Percentiles rank a stretch among this genome's conserved stretches.
phyloP scores from a whole-genome alignment of 768 basidiomycete species.

The Glaciozyma antarctica region DNA sequence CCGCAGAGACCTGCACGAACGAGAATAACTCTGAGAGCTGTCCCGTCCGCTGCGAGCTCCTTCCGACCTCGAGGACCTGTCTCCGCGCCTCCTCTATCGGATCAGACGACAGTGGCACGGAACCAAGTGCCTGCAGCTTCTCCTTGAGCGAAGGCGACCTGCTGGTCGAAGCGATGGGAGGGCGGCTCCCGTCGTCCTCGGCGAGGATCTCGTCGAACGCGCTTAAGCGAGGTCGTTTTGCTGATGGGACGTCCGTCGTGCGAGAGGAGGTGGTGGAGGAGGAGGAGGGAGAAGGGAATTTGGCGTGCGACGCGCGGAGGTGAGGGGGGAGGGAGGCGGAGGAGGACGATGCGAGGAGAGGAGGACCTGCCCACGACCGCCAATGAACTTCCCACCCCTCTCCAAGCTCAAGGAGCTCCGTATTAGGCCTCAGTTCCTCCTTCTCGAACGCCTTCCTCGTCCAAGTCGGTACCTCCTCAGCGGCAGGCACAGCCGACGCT shows the following conservation, averaged over 20 bases:
- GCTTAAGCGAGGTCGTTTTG: not conserved
- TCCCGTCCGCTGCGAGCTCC: not conserved
- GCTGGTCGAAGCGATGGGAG: not conserved
- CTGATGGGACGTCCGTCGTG: not conserved
- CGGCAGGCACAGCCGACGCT: not conserved
- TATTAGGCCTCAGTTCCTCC: not conserved
- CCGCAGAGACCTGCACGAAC: not conserved
- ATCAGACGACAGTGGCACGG: not conserved
- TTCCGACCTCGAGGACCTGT: slow-evolving; percentile 1
- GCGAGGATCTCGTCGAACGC: slow-evolving; percentile 21
- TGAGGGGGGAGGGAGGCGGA: not conserved
- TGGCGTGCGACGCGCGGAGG: not conserved
- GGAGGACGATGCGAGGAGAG: not conserved
- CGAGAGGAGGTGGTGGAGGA: not conserved
- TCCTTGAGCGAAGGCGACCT: slow-evolving; percentile 8
- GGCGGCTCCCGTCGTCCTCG: not conserved
- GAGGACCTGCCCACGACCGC: slow-evolving; percentile 18
- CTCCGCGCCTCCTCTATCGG: slow-evolving; percentile 5
- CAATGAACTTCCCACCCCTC: slow-evolving; percentile 18
- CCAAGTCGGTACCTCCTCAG: not conserved
- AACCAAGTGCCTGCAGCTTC: not conserved
- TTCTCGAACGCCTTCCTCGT: not conserved
- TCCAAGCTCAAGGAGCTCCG: slow-evolving; percentile 13
- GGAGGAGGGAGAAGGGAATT: slow-evolving; percentile 8
- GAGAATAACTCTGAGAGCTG: slow-evolving; percentile 5